Evolutionary conservation across 139 green algal genomes (phyloP), one percentile per base, ranked within the genome.

Genomic region (Mesostigma viride): DNA sequence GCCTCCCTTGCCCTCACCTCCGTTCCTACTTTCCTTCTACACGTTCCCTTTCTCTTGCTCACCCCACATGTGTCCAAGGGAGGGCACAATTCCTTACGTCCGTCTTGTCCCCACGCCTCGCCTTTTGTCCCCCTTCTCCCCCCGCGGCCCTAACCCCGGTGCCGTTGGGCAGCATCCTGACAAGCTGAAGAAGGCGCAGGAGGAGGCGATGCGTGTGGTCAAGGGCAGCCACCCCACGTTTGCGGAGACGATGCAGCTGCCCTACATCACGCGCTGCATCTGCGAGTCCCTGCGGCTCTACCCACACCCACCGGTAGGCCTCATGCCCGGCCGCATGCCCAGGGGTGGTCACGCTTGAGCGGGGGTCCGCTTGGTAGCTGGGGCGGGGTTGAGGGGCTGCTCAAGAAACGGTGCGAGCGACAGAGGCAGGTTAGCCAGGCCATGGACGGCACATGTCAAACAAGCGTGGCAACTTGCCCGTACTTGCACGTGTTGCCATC

Each of bases 201-300:
- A 83, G 44, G 94, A 99, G 82, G 75, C 96, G 2, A 89, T 95
- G 69, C 8, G 67, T 0, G 89, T 99, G 59, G 63, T 99, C 61
- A 83, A 68, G 0, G 73, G 69, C 31, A 56, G 60, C 4, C 36
- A 70, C 32, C 79, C 86, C 4, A 82, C 24, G 35, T 68, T 89
- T 57, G 77, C 66, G 20, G 83, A 96, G 48, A 94, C 91, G 65
- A 35, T 35, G 33, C 57, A 84, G 63, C 83, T 98, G 6, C 80
- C 78, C 35, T 99, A 98, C 76, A 67, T 86, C 5, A 88, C 87
- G 77, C 83, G 91, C 24, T 97, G 91, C 74, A 77, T 99, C 28
- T 88, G 88, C 72, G 94, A 99, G 83, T 89, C 80, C 75, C 96
- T 99, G 92, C 84, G 94, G 27, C 81, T 99, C 46, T 99, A 97